A percentile compares a stretch with the other conserved stretches of the same genome.
phyloP scores from a whole-genome alignment of 768 basidiomycete species.

The Kwoniella sp. region DNA sequence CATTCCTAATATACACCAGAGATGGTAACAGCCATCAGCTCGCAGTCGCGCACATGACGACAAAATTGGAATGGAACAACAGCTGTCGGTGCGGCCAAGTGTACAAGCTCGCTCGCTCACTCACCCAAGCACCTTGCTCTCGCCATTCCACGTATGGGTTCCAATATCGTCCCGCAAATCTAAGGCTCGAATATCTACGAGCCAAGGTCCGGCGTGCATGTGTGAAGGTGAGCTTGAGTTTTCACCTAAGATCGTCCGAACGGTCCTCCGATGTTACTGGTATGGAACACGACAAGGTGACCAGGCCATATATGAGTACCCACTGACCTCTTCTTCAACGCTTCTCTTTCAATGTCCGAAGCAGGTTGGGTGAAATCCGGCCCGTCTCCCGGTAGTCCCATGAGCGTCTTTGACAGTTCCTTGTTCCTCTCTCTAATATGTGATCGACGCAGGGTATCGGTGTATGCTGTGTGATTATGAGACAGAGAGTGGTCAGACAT shows the following conservation, averaged over 20 bases:
- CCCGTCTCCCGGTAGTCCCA: slow-evolving; percentile 24
- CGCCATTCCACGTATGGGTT: slow-evolving; percentile 49
- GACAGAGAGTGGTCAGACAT: no score
- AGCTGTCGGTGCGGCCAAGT: no score
- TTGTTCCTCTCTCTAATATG: slow-evolving; percentile 36
- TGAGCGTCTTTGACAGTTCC: slow-evolving; percentile 20
- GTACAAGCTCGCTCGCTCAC: no score
- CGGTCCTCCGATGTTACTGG: not conserved
- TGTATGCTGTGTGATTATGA: slow-evolving; percentile 36
- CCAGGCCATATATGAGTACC: no score
- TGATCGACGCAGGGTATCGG: slow-evolving; percentile 45
- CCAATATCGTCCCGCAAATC: slow-evolving; percentile 49
- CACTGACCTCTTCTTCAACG: slow-evolving; percentile 43
- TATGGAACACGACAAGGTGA: not conserved
- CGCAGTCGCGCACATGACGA: not conserved
- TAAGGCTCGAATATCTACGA: slow-evolving; percentile 39
- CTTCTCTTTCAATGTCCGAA: slow-evolving; percentile 45
- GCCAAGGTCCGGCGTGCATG: no score
- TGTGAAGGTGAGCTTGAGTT: no score
- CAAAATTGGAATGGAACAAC: no score
- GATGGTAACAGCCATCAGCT: no score
- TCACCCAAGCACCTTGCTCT: slow-evolving; percentile 48
- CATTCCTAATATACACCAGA: slow-evolving; percentile 49
- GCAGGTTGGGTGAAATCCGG: slow-evolving; percentile 31
- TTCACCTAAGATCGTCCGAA: no score